Conservation (phyloP, 78 protist species). For the Guillardia theta region DNA sequence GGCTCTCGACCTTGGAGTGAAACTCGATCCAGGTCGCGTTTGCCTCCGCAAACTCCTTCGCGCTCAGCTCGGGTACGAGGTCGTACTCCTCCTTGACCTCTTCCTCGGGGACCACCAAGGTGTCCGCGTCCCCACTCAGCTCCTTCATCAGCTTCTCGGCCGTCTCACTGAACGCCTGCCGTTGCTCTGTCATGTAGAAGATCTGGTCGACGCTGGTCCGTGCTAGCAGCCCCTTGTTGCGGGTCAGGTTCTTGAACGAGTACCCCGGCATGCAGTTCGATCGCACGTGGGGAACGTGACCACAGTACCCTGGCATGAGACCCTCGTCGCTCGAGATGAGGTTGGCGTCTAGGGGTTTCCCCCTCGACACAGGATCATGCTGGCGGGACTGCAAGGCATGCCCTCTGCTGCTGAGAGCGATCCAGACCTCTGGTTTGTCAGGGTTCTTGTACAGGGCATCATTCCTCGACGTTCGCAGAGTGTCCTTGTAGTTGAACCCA, state of each 20-base stretch:
- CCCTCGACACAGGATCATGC: neutral
- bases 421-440: neutral
- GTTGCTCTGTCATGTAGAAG: neutral
- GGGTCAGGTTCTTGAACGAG: neutral
- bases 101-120: too few relatives aligned
- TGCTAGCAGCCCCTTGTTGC: neutral
- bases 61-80: neutral
- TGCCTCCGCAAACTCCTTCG: neutral
- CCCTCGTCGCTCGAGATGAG: conserved; percentile 11
- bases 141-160: neutral
- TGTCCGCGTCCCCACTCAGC: too few relatives aligned
- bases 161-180: neutral
- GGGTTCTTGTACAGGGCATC: neutral
- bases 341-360: neutral
- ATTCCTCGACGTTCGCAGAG: neutral
- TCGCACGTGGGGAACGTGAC: neutral
- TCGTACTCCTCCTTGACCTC: neutral
- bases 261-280: neutral
- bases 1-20: neutral
- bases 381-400: neutral
- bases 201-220: neutral
- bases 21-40: neutral
- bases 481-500: neutral
- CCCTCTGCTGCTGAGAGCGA: neutral
- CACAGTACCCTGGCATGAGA: neutral